phyloP scores from a whole-genome alignment of 192 early-diverging fungal genomes.

The Mortierella hygrophila region DNA sequence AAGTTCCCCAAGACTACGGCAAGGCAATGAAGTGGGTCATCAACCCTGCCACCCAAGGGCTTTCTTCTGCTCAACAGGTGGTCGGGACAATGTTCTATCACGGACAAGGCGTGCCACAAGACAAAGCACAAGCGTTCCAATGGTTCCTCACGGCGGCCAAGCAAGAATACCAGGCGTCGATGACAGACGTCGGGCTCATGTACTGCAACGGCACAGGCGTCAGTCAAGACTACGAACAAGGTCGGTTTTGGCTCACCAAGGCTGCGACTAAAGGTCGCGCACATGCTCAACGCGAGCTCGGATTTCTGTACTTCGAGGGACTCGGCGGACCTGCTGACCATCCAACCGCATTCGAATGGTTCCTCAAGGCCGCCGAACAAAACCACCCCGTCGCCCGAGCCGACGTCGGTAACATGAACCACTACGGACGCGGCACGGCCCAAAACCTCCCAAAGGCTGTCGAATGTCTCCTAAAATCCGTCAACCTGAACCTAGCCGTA shows the following conservation, averaged over 20 bases:
- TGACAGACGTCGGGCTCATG: background rate
- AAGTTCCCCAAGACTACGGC: background rate
- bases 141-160: background rate
- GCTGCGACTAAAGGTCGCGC: background rate
- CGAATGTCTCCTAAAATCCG: background rate
- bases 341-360: background rate
- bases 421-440: background rate
- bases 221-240: background rate
- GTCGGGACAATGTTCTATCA: background rate
- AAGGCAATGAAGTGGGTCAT: background rate
- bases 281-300: background rate
- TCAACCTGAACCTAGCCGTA: background rate
- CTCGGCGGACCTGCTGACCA: background rate
- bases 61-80: background rate
- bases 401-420: background rate
- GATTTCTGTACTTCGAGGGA: background rate
- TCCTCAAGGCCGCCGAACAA: background rate
- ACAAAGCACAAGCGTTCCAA: background rate
- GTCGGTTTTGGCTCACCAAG: background rate
- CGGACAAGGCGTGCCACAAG: background rate
- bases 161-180: background rate
- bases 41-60: background rate
- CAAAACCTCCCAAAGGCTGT: background rate
- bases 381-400: background rate
- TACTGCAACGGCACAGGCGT: background rate